Conservation (phyloP, 140 eudicot genomes). For the Cichorium intybus region DNA sequence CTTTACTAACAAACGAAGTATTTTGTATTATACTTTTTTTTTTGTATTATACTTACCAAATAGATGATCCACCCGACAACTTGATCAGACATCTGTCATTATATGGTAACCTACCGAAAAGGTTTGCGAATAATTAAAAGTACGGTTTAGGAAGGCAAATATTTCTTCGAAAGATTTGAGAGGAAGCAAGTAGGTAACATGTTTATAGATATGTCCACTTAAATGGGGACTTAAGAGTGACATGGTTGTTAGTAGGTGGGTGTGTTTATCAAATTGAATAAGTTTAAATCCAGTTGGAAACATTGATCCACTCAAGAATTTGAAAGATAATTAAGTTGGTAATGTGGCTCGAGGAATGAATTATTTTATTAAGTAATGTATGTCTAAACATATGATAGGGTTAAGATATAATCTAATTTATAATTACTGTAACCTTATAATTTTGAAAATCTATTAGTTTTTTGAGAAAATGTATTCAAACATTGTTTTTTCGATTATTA, state of each 20-base stretch:
- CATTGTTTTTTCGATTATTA: too few relatives aligned
- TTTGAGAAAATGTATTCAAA: too few relatives aligned
- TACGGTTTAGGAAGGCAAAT: slow-evolving; percentile 20
- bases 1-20: not conserved
- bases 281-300: slow-evolving; percentile 24
- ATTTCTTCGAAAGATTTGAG: slow-evolving; percentile 21
- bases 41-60: not conserved
- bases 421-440: too few relatives aligned
- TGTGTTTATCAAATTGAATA: slow-evolving; percentile 10
- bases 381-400: not conserved
- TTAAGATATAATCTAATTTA: too few relatives aligned
- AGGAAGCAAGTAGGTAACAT: slow-evolving; percentile 37
- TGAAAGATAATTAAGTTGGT: slow-evolving; percentile 30
- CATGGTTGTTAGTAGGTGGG: slow-evolving; percentile 30
- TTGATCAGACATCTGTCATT: slow-evolving; percentile 2
- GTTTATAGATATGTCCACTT: slow-evolving; percentile 29
- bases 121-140: slow-evolving; percentile 6
- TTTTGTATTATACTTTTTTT: not conserved
- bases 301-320: slow-evolving; percentile 21
- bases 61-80: not conserved
- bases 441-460: too few relatives aligned
- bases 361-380: slow-evolving; percentile 7
- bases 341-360: slow-evolving; percentile 36
- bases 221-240: slow-evolving; percentile 29
- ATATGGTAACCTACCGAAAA: slow-evolving; percentile 13